Evolutionary conservation across 148 eudicot genomes (phyloP).

Genomic region (Amaranthus hypochondriacus): DNA sequence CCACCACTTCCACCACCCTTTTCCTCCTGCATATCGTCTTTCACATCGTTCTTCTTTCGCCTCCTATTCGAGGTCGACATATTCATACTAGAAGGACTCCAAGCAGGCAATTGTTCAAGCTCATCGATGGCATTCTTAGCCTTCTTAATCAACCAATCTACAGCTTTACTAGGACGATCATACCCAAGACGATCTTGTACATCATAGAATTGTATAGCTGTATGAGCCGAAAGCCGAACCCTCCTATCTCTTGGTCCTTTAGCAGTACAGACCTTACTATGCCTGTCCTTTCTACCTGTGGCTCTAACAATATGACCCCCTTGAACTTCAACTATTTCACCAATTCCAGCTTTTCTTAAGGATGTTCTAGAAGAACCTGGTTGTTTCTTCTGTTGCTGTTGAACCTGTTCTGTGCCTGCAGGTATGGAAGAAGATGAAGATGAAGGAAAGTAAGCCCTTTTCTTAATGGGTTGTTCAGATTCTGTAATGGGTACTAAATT

Average conservation of each 20-base stretch:
- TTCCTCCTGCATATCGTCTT: background rate
- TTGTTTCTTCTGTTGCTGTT: background rate
- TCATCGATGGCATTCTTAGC: conserved; percentile 80
- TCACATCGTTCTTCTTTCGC: conserved; percentile 13
- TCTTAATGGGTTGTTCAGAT: conserved; percentile 26
- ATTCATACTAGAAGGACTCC: conserved; percentile 52
- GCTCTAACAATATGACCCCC: conserved; percentile 94
- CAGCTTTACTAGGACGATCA: conserved; percentile 89
- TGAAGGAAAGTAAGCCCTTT: conserved; percentile 31
- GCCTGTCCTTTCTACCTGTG: conserved; percentile 79
- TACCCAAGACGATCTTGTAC: conserved; percentile 84
- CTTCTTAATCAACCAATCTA: conserved; percentile 86
- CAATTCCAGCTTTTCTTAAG: conserved; percentile 40
- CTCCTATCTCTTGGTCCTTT: conserved; percentile 90
- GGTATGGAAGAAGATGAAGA: conserved; percentile 16
- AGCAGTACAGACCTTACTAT: conserved; percentile 87
- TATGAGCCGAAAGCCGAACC: conserved; percentile 76
- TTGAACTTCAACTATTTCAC: conserved; percentile 84
- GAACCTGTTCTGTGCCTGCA: conserved; percentile 38
- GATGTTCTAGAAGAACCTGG: conserved; percentile 36
- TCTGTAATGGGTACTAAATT: conserved; percentile 9
- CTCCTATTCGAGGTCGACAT: conserved; percentile 12
- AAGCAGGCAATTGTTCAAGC: conserved; percentile 73
- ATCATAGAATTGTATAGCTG: conserved; percentile 88
- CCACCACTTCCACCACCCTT: conserved; percentile 13